A percentile compares a stretch with the other conserved stretches of the same genome.
These are phyloP conservation scores for Camelina sativa DNA, from an alignment of 345 rosid genomes.

Conservation along the genomic window DNA sequence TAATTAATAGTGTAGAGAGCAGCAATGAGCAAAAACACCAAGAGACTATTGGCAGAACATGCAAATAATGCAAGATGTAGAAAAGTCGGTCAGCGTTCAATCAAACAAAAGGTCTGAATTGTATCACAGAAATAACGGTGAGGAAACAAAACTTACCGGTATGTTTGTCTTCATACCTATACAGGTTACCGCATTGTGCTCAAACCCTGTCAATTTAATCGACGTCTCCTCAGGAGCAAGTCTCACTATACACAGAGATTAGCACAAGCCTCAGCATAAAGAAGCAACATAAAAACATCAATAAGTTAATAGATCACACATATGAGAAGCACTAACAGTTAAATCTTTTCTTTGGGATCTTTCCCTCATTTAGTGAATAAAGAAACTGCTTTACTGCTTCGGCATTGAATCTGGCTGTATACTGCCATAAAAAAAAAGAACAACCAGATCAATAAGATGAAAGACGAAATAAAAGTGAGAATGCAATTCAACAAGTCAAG, in stretches of 20 bases:
- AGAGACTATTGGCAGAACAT: conserved; percentile 5
- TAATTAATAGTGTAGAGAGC: conserved; percentile 22
- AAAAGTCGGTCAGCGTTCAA: conserved; percentile 8
- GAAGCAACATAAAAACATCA: conserved; percentile 9
- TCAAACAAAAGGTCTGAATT: neutral
- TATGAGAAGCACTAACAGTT: conserved; percentile 62
- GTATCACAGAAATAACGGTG: conserved; percentile 10
- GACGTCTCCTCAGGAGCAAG: conserved; percentile 91
- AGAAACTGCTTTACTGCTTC: conserved; percentile 77
- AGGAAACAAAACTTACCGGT: conserved; percentile 57
- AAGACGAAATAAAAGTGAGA: neutral
- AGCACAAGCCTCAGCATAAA: neutral
- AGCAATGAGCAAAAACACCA: conserved; percentile 30
- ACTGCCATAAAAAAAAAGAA: conserved; percentile 49
- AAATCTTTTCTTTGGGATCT: conserved; percentile 80
- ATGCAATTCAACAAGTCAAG: conserved; percentile 1
- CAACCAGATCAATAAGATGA: conserved; percentile 14
- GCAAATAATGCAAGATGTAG: neutral
- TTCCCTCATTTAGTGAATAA: conserved; percentile 68
- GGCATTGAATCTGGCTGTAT: conserved; percentile 81
- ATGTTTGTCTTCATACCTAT: conserved; percentile 78
- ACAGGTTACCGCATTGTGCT: conserved; percentile 89
- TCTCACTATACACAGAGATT: conserved; percentile 68
- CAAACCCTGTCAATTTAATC: conserved; percentile 67
- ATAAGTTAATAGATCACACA: neutral